Evolutionary conservation across 2,329 filamentous ascomycete genomes (phyloP), one percentile per base, ranked within the genome.

Genomic region (Penicillium nordicum): DNA sequence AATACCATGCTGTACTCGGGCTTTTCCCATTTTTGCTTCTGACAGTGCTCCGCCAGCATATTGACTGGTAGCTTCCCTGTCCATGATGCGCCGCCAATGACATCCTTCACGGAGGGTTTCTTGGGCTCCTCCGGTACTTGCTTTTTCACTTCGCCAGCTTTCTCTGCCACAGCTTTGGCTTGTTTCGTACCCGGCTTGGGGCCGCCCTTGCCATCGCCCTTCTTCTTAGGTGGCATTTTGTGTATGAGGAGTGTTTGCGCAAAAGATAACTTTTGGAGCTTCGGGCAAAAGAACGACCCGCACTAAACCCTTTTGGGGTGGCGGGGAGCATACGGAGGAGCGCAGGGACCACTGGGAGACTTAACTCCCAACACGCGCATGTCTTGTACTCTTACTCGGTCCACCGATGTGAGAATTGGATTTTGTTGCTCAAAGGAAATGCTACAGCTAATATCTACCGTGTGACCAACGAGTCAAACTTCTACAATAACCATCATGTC

Each of bases 1-100:
- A 48, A 44, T 77, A 88, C 85, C 78, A 91, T 90, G 62, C 88
- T 88, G 74, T 96, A 99, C 61, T 96, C 92, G 2, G 93, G 93
- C 71, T 88, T 93, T 63, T 91, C 89, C 94, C 94, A 99, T 71
- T 90, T 91, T 73, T 96, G 90, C 74, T 93, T 95, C 76, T 96
- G 92, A 68, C 92, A 97, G 76, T 96, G 90, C 79, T 97, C 94
- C 36, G 89, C 90, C 61, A 97, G 84, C 67, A 97, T 82, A 71
- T 96, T 97, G 62, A 97, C 89, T 1, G 94, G 94, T 32, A 99
- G 79, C 73, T 99, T 99, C 40, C 94, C 94, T 0, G 94, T 99
- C 94, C 94, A 99, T 65, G 92, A 97, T 57, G 91, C 86, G 47
- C 94, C 94, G 41, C 92, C 94, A 69, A 99, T 96, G 63, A 99